Base-by-base conservation (phyloP, 2,329 filamentous ascomycete species). In the Teratosphaeria viscida region DNA sequence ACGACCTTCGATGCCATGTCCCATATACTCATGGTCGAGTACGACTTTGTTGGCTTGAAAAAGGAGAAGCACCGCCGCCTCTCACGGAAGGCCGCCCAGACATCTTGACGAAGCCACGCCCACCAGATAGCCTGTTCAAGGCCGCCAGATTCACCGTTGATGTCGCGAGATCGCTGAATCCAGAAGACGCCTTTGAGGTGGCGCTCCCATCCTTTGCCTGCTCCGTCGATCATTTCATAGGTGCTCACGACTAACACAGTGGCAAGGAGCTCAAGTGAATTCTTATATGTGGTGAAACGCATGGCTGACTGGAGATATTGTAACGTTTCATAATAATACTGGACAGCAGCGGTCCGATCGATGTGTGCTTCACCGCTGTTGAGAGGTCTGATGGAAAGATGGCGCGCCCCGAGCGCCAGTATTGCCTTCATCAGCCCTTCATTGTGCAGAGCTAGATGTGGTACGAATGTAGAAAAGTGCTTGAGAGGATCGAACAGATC, bases 161-260 rank as follows among this genome's bases (percentile, higher is more conserved):
- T 83, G 55, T 84, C 77, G 57, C 84, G 82, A 0, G 79, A 83
- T n/a, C 83, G 74, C 59, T 85, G 80, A 16, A 86, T 86, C 81
- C 83, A 85, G 63, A 86, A 87, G 0, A 85, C 82, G 0, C 84
- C 84, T 65, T 85, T 82, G 0, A 86, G 73, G 66, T 87, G 84
- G 2, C 82, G 74, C 61, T 86, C 81, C 84, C 84, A 86, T 53
- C 77, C 78, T 69, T 80, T 69, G 19, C 78, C 77, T 5, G 79
- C 78, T 2, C 78, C 80, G 57, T 84, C 81, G n/a, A 86, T 78
- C 84, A 86, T 86, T 69, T 86, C 84, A 63, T 86, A 86, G 0
- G 82, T 82, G 12, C 81, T 84, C 34, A 86, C 81, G 16, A 85
- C 76, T 0, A 86, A 72, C 0, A 82, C 79, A 0, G 83, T 86